Evolutionary conservation across 495 filamentous ascomycete species (phyloP).

Genomic region (Echria macrotheca): DNA sequence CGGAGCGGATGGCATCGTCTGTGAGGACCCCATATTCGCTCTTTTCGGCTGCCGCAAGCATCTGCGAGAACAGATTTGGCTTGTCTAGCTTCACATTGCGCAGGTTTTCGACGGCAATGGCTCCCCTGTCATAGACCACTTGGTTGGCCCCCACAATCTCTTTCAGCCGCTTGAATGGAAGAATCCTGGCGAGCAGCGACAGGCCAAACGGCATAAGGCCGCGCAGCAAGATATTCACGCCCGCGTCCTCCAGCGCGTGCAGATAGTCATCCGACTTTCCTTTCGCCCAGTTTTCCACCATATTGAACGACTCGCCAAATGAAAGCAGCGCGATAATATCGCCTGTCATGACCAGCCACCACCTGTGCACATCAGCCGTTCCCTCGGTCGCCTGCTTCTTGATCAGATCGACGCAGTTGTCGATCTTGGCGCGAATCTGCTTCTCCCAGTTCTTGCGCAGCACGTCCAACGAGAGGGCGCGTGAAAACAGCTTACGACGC

Average conservation of each 20-base stretch:
- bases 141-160: conserved; percentile 17
- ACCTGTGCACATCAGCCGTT: conserved; percentile 45
- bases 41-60: conserved; percentile 21
- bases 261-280: conserved; percentile 22
- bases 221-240: conserved; percentile 3
- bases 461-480: conserved; percentile 7
- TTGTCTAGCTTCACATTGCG: conserved; percentile 25
- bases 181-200: neutral
- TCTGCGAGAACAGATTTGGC: conserved; percentile 21
- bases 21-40: conserved; percentile 27
- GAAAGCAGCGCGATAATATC: conserved; percentile 52
- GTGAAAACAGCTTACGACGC: conserved; percentile 14
- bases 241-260: conserved; percentile 8
- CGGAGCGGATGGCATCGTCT: conserved; percentile 32
- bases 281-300: conserved; percentile 44
- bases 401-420: conserved; percentile 5
- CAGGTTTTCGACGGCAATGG: conserved; percentile 38
- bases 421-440: conserved; percentile 1
- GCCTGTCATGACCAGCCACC: conserved; percentile 53
- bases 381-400: conserved; percentile 7
- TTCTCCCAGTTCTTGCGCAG: conserved; percentile 17
- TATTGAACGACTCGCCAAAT: conserved; percentile 54
- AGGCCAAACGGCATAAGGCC: neutral
- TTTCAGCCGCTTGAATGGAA: conserved; percentile 6
- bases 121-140: conserved; percentile 32